These are phyloP conservation scores for Herpetomonas samuelpessoai DNA, from an alignment of 208 protist species.

Conservation along the genomic window DNA sequence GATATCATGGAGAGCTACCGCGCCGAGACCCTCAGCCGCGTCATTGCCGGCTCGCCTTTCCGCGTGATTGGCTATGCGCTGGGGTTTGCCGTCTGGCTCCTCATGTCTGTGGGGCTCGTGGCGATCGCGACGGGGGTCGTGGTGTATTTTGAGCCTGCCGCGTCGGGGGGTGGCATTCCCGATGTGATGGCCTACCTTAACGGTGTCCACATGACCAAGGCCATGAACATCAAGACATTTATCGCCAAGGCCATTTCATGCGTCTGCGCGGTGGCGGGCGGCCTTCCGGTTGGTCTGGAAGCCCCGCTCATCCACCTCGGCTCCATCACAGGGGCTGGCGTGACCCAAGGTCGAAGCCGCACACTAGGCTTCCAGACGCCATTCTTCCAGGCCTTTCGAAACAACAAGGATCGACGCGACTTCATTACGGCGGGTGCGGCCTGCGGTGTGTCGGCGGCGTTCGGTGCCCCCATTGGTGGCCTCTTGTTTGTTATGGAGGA, in stretches of 20 bases:
- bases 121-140: conserved; percentile 59
- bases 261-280: conserved; percentile 86
- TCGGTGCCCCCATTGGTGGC: conserved; percentile 95
- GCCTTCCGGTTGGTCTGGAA: conserved; percentile 93
- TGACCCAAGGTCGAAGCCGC: conserved; percentile 89
- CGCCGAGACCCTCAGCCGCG: conserved; percentile 22
- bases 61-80: conserved; percentile 23
- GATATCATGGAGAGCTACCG: conserved; percentile 63
- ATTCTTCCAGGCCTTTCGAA: conserved; percentile 81
- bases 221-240: conserved; percentile 87
- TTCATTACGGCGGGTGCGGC: conserved; percentile 94
- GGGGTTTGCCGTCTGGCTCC: conserved; percentile 52
- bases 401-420: conserved; percentile 92
- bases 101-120: conserved; percentile 43
- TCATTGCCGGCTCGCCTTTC: conserved; percentile 28
- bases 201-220: conserved; percentile 88
- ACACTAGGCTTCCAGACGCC: conserved; percentile 80
- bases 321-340: conserved; percentile 91
- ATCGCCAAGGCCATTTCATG: conserved; percentile 81
- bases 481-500: conserved; percentile 97
- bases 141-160: conserved; percentile 83
- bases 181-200: conserved; percentile 94
- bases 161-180: conserved; percentile 82
- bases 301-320: conserved; percentile 96
- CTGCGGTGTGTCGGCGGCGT: conserved; percentile 94